Percentiles rank a stretch among this genome's conserved stretches.
Conservation (phyloP, 2,329 filamentous ascomycete species). For the Fusarium sp. region DNA sequence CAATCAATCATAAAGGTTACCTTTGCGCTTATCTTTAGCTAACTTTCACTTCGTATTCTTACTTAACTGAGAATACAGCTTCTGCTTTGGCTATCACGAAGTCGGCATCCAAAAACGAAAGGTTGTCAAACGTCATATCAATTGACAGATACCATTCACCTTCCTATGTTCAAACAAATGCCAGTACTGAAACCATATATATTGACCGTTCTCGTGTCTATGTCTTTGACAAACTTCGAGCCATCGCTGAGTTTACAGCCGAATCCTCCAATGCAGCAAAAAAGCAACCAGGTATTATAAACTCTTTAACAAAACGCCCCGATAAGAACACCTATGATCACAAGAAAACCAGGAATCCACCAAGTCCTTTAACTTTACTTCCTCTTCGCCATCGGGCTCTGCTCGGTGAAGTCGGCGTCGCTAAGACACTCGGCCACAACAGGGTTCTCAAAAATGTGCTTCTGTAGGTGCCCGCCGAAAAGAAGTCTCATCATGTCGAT, state of each 20-base stretch:
- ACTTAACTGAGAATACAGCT: too few relatives aligned
- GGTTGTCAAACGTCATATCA: constrained; percentile 1
- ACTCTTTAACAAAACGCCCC: constrained; percentile 29
- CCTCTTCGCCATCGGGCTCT: constrained; percentile 37
- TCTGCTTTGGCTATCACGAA: background rate
- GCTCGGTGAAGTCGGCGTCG: constrained; percentile 52
- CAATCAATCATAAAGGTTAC: too few relatives aligned
- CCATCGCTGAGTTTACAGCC: background rate
- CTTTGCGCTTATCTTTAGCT: too few relatives aligned
- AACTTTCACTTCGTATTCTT: too few relatives aligned
- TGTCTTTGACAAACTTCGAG: background rate
- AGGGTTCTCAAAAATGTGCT: constrained; percentile 55
- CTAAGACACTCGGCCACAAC: constrained; percentile 56
- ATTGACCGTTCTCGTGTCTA: background rate
- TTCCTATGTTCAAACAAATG: background rate
- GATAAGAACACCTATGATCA: constrained; percentile 9
- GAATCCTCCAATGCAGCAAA: background rate
- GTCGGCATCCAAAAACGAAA: too few relatives aligned
- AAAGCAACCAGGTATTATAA: constrained; percentile 21
- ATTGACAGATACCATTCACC: background rate
- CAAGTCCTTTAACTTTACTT: constrained; percentile 10
- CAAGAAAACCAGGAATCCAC: background rate
- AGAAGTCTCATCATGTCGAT: constrained; percentile 63
- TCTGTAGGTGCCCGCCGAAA: constrained; percentile 60
- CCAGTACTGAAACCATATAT: background rate